Evolutionary conservation across 495 filamentous ascomycete genomes (phyloP).

Genomic region (Tetracladium marchalianum): DNA sequence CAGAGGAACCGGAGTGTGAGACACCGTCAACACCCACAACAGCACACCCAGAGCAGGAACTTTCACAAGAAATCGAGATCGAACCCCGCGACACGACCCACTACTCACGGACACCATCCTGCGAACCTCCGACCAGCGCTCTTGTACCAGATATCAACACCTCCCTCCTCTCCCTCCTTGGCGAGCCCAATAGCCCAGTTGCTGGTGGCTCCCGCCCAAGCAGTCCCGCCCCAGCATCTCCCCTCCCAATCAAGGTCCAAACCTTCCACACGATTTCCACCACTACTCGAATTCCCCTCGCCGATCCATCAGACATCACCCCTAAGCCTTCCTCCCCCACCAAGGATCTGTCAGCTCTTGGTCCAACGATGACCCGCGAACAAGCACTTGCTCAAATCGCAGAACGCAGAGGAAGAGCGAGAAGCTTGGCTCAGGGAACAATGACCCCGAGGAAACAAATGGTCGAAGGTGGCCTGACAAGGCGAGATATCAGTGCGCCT

Average conservation of each 20-base stretch:
- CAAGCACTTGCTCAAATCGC: conserved; percentile 46
- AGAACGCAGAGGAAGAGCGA: conserved; percentile 39
- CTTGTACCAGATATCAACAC: conserved; percentile 30
- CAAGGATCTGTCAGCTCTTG: conserved; percentile 22
- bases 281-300: conserved; percentile 33
- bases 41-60: not conserved
- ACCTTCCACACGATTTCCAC: conserved; percentile 25
- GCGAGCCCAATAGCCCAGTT: conserved; percentile 31
- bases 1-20: conserved; percentile 15
- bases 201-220: conserved; percentile 1
- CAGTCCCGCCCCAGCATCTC: conserved; percentile 3
- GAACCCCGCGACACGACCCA: not conserved
- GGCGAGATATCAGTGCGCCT: conserved; percentile 36
- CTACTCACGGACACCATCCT: conserved; percentile 37
- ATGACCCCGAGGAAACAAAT: conserved; percentile 34
- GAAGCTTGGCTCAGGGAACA: conserved; percentile 29
- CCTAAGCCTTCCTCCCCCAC: conserved; percentile 8
- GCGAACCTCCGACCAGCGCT: conserved; percentile 39
- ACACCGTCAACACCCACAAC: conserved; percentile 13
- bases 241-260: conserved; percentile 5
- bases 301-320: conserved; percentile 18
- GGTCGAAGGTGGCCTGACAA: conserved; percentile 18
- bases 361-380: conserved; percentile 47
- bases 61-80: not conserved
- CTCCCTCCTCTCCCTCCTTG: conserved; percentile 45